These are phyloP conservation scores for Pugionium cornutum DNA, from an alignment of 345 rosid genomes.

Conservation along the genomic window DNA sequence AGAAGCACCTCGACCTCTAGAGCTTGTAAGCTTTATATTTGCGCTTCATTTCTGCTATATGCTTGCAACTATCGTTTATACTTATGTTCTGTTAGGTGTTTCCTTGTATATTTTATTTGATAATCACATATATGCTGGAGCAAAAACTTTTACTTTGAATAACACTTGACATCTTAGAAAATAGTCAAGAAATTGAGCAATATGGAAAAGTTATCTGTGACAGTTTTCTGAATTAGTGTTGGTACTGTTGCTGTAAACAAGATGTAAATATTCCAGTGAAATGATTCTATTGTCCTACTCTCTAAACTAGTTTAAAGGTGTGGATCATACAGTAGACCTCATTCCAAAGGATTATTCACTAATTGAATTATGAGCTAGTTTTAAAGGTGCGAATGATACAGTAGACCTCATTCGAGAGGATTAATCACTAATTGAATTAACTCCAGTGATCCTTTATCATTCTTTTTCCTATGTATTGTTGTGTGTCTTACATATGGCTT, in stretches of 20 bases:
- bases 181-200: too few relatives aligned
- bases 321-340: too few relatives aligned
- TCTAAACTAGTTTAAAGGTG: too few relatives aligned
- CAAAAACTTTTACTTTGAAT: background rate
- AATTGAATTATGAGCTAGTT: too few relatives aligned
- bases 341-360: too few relatives aligned
- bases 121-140: too few relatives aligned
- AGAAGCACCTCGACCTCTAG: slow-evolving; percentile 78
- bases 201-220: background rate
- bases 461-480: background rate
- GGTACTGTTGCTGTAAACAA: too few relatives aligned
- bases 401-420: too few relatives aligned
- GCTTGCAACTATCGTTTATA: slow-evolving; percentile 11
- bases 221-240: too few relatives aligned
- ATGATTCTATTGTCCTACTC: background rate
- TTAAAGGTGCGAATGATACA: too few relatives aligned
- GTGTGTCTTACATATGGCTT: slow-evolving; percentile 10
- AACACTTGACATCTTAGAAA: background rate
- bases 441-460: background rate
- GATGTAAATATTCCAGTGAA: background rate
- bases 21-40: slow-evolving; percentile 58
- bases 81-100: background rate
- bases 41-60: slow-evolving; percentile 2
- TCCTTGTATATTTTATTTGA: background rate
- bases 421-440: background rate